These are phyloP conservation scores for Backusella circina DNA, from an alignment of 192 early-diverging fungal genomes.

Conservation along the genomic window DNA sequence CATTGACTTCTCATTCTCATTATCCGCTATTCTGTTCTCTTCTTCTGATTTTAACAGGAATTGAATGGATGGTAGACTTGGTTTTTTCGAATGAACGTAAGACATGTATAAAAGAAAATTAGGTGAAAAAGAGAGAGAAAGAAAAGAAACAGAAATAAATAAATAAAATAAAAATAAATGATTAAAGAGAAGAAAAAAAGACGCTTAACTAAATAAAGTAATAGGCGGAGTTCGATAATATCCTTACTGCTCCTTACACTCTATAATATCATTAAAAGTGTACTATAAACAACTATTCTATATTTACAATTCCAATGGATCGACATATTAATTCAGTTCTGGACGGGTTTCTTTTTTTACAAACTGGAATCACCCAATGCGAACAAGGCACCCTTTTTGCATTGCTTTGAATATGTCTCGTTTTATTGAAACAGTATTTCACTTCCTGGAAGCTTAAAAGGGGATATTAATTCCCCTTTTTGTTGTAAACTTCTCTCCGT, in stretches of 20 bases:
- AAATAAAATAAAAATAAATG: slow-evolving; percentile 1
- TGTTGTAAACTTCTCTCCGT: background rate
- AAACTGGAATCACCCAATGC: background rate
- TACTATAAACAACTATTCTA: background rate
- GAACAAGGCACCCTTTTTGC: background rate
- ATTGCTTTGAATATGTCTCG: background rate
- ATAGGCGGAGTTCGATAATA: background rate
- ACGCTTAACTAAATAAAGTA: slow-evolving; percentile 1
- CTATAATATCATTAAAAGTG: slow-evolving; percentile 1
- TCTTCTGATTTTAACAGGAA: background rate
- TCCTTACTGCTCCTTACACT: background rate
- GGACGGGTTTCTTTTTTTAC: background rate
- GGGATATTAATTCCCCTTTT: background rate
- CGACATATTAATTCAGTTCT: background rate
- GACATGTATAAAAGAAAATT: background rate
- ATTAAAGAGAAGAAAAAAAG: background rate
- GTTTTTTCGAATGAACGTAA: background rate
- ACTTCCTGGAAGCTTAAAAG: background rate
- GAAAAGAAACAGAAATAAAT: background rate
- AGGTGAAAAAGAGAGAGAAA: background rate
- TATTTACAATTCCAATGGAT: slow-evolving; percentile 5
- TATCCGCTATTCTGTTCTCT: background rate
- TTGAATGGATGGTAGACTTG: slow-evolving; percentile 16
- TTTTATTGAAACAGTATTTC: background rate
- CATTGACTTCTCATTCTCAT: background rate